Conservation (phyloP, 2,329 filamentous ascomycete species). For the Teratosphaeria gauchensis region DNA sequence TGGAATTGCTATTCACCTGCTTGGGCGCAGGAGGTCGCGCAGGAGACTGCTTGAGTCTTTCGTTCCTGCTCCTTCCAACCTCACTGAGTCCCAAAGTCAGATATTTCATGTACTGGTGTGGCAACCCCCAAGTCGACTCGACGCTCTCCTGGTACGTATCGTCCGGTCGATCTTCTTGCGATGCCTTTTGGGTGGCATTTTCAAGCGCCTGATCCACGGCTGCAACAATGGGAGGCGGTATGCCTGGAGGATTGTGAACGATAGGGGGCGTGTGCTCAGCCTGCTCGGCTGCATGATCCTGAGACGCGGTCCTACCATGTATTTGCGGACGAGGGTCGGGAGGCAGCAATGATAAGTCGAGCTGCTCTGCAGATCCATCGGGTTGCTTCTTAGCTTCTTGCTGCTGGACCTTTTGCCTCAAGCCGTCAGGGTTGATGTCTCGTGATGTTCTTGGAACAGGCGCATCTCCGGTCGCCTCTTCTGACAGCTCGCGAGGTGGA, state of each 20-base stretch:
- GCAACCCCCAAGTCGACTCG: conserved; percentile 32
- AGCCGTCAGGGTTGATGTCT: background rate
- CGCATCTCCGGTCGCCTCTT: background rate
- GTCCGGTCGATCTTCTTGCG: conserved; percentile 14
- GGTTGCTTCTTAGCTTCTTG: conserved; percentile 1
- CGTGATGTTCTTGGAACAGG: background rate
- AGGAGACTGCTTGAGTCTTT: background rate
- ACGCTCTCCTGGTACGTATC: conserved; percentile 1
- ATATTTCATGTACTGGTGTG: conserved; percentile 42
- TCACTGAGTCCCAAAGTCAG: conserved; percentile 38
- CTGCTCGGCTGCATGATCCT: conserved; percentile 12
- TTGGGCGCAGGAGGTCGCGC: conserved; percentile 10
- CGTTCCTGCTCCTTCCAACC: conserved; percentile 13
- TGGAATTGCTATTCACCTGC: conserved; percentile 10
- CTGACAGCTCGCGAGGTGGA: conserved; percentile 14
- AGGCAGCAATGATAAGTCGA: conserved; percentile 2
- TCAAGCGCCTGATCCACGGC: conserved; percentile 36
- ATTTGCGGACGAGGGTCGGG: conserved; percentile 32
- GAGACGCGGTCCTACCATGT: conserved; percentile 17
- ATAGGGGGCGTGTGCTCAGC: conserved; percentile 5
- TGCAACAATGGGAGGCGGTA: conserved; percentile 37
- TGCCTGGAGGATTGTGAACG: conserved; percentile 24
- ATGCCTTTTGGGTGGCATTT: conserved; percentile 30
- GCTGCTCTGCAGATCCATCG: background rate
- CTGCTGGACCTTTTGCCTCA: conserved; percentile 5